Percentiles rank a stretch among this genome's conserved stretches.
These are phyloP conservation scores for Fusarium zealandicum DNA, from an alignment of 2,329 filamentous ascomycete genomes.

Conservation along the genomic window DNA sequence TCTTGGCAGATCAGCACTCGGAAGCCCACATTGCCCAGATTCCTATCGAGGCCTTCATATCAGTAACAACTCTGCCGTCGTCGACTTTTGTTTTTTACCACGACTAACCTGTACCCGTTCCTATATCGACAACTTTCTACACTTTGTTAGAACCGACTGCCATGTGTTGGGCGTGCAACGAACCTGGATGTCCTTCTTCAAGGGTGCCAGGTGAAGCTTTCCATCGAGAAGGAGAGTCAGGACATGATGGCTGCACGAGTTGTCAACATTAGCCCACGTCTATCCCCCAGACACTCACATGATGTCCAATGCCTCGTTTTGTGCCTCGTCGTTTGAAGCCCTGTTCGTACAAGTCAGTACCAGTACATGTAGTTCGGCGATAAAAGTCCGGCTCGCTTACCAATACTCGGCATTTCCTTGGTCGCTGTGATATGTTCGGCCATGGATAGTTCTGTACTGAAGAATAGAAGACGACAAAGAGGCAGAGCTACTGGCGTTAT, in stretches of 20 bases:
- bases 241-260: neutral
- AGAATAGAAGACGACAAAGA: slow-evolving; percentile 18
- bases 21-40: slow-evolving; percentile 10
- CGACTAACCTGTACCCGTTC: neutral
- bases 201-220: slow-evolving; percentile 8
- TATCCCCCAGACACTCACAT: neutral
- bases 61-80: neutral
- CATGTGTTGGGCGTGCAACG: neutral
- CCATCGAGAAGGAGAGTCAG: slow-evolving; percentile 3
- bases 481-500: slow-evolving; percentile 13
- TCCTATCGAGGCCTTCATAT: neutral
- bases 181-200: neutral
- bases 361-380: neutral
- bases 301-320: slow-evolving; percentile 6
- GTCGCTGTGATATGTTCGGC: slow-evolving; percentile 18
- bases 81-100: neutral
- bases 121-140: neutral
- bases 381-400: neutral
- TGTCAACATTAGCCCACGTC: neutral
- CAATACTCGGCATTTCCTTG: slow-evolving; percentile 20
- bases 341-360: neutral
- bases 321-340: slow-evolving; percentile 6
- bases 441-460: slow-evolving; percentile 21
- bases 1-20: too few species aligned
- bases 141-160: neutral